These are phyloP conservation scores for Penicillium sp. DNA, from an alignment of 2,329 filamentous ascomycete species.

Conservation along the genomic window DNA sequence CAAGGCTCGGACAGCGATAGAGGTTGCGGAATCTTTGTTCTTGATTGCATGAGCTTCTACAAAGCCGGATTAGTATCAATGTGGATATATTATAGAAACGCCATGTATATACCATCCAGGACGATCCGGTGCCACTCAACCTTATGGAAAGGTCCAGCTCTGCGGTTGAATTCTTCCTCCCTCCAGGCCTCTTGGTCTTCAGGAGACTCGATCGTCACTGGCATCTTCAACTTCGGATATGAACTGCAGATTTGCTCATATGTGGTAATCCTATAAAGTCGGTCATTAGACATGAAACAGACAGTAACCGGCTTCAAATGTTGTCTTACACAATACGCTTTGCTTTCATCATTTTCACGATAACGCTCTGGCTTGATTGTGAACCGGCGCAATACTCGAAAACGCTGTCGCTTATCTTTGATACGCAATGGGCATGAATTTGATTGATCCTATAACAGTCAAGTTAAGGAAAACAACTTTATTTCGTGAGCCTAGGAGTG, in stretches of 20 bases:
- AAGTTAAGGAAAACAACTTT: neutral
- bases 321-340: neutral
- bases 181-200: conserved; percentile 28
- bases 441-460: conserved; percentile 28
- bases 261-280: conserved; percentile 36
- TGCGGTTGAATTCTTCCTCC: conserved; percentile 18
- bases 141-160: conserved; percentile 35
- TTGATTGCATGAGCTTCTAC: conserved; percentile 40
- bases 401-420: conserved; percentile 13
- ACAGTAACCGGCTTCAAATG: neutral
- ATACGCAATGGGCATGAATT: conserved; percentile 35
- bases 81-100: neutral
- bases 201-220: conserved; percentile 16
- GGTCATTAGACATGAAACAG: conserved; percentile 2
- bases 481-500: neutral
- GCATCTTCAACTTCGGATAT: conserved; percentile 29
- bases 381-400: conserved; percentile 27
- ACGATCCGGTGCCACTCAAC: conserved; percentile 42
- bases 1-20: conserved; percentile 38
- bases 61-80: neutral
- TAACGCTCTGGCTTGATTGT: conserved; percentile 20
- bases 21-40: conserved; percentile 35
- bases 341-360: conserved; percentile 27
- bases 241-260: conserved; percentile 39
- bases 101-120: conserved; percentile 36